These are phyloP conservation scores for Mesembryanthemum crystallinum DNA, from an alignment of 148 eudicot genomes.

Conservation along the genomic window DNA sequence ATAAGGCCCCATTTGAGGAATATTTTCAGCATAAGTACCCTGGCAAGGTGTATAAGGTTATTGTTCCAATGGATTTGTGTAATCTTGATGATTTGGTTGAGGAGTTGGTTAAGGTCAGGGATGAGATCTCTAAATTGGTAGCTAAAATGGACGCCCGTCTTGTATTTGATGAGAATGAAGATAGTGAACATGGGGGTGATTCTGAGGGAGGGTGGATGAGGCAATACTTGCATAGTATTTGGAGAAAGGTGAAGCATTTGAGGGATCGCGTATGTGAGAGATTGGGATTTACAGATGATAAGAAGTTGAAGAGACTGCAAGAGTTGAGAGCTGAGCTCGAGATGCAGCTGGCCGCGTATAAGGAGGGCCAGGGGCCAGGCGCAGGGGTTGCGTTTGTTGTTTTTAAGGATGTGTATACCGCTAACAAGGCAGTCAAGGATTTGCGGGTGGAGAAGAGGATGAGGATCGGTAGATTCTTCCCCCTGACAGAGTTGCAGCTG, in stretches of 20 bases:
- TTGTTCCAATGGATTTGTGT: constrained; percentile 91
- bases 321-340: constrained; percentile 88
- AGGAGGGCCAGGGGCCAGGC: constrained; percentile 77
- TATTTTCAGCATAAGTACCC: constrained; percentile 79
- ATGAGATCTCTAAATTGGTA: constrained; percentile 62
- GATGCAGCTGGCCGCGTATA: constrained; percentile 85
- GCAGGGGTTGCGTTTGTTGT: constrained; percentile 97
- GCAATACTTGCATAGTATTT: constrained; percentile 25
- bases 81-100: constrained; percentile 79
- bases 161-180: constrained; percentile 30
- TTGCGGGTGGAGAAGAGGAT: constrained; percentile 62
- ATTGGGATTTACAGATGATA: constrained; percentile 69
- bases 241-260: constrained; percentile 44
- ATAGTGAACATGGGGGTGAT: constrained; percentile 26
- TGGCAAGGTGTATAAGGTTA: constrained; percentile 66
- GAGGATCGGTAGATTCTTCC: constrained; percentile 80
- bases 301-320: constrained; percentile 69
- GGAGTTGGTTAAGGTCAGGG: constrained; percentile 74
- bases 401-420: constrained; percentile 81
- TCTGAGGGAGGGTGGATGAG: constrained; percentile 25
- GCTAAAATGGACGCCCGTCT: constrained; percentile 56
- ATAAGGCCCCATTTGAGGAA: constrained; percentile 65
- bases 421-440: constrained; percentile 85
- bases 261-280: constrained; percentile 43
- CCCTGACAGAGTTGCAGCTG: constrained; percentile 77